Conservation (phyloP, 2,329 filamentous ascomycete species). For the Zarea fungicola region DNA sequence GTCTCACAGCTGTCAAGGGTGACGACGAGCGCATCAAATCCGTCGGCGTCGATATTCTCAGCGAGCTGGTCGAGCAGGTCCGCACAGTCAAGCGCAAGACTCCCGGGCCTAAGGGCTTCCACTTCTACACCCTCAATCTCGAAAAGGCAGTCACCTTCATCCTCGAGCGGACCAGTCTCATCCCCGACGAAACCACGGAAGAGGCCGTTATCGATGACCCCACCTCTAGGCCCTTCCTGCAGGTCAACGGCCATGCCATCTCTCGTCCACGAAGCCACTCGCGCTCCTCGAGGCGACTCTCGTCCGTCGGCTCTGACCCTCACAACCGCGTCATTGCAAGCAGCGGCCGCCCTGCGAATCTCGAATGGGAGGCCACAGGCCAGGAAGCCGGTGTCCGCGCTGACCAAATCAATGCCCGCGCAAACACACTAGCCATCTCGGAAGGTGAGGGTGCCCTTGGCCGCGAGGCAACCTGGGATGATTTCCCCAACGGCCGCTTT, state of each 20-base stretch:
- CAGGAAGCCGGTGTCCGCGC: conserved; percentile 72
- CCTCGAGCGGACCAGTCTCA: conserved; percentile 77
- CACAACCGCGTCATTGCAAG: conserved; percentile 84
- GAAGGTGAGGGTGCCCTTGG: conserved; percentile 88
- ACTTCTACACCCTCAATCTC: conserved; percentile 95
- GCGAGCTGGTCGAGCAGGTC: conserved; percentile 76
- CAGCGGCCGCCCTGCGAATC: conserved; percentile 52
- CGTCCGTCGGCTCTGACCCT: conserved; percentile 76
- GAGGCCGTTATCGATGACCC: conserved; percentile 46
- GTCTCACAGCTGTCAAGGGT: conserved; percentile 66
- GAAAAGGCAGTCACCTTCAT: conserved; percentile 96
- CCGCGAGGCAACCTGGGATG: conserved; percentile 96
- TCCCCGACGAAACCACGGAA: conserved; percentile 56
- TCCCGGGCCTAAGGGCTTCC: conserved; percentile 70
- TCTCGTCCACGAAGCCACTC: conserved; percentile 28
- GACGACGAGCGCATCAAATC: conserved; percentile 79
- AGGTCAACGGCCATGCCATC: conserved; percentile 45
- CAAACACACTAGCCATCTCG: conserved; percentile 85
- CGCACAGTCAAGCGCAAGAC: conserved; percentile 56
- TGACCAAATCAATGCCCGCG: conserved; percentile 68
- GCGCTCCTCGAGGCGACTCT: conserved; percentile 56
- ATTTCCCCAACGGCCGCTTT: conserved; percentile 95
- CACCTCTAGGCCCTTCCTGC: conserved; percentile 24
- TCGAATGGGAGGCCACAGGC: conserved; percentile 67
- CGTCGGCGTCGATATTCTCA: conserved; percentile 75